Evolutionary conservation across 306 rosid genomes (phyloP), one percentile per base, ranked within the genome.

Genomic region (Trifolium repens): DNA sequence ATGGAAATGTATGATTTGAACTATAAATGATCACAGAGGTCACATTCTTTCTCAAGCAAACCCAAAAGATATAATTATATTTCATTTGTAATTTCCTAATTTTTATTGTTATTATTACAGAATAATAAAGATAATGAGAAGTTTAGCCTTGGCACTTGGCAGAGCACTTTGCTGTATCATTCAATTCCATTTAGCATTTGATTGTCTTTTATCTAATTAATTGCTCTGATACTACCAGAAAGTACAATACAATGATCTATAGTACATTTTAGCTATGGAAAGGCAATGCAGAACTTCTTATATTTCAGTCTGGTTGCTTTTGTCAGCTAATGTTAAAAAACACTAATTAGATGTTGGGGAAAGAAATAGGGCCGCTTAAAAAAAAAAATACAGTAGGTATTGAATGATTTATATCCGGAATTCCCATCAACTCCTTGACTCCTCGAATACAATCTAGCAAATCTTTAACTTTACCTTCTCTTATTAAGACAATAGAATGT

Each of bases 1-100:
- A 19, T 73, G 46, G 58, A 70, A 40, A 47, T 68, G 80, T 80
- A 13, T 78, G 54, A 80, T 82, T 82, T 67, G 46, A 40, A 71
- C 69, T 50, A 27, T 50, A n/a, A 40, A 84, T 82, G 93, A 79
- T 87, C 96, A 77, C 93, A 89, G 88, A 82, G 98, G 96, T 89
- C 96, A 61, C 87, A 89, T 93, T 93, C 94, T 91, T 93, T 91
- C 9, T 78, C 61, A 34, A 22, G 62, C 37, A 69, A 24, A 67
- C 10, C 52, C 1, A 74, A 42, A 40, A 53, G 22, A 61, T 62
- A 81, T 27, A 12, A 24, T 82, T 83, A 19, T 50, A 70, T 78
- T 71, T 70, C 78, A 42, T 63, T 78, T 50, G 50, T 72, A 82
- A 64, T 85, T 77, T 71, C 34, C 61, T 19, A 8, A 74, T 66